Conservation (phyloP, 192 early-diverging fungal genomes). For the Backusella westeae region DNA sequence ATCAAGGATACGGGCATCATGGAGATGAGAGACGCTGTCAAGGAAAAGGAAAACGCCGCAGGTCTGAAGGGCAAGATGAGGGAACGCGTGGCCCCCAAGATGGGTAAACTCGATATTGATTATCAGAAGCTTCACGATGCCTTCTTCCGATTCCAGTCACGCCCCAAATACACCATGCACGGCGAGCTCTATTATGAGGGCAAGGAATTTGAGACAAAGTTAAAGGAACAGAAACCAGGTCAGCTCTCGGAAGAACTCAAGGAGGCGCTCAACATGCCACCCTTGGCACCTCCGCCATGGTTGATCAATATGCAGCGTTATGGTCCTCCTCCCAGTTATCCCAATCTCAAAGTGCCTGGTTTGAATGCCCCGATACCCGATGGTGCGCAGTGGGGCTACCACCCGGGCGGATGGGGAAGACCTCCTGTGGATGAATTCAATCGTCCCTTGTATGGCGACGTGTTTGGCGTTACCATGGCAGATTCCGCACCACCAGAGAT, state of each 20-base stretch:
- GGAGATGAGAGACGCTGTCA: constrained; percentile 88
- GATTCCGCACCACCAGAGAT: constrained; percentile 53
- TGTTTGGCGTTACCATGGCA: constrained; percentile 72
- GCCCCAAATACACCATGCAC: constrained; percentile 68
- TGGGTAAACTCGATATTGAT: constrained; percentile 96
- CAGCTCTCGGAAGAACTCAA: constrained; percentile 83
- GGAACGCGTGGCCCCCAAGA: constrained; percentile 88
- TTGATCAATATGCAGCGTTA: constrained; percentile 98
- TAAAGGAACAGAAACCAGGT: constrained; percentile 88
- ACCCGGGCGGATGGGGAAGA: constrained; percentile 92
- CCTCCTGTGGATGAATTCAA: constrained; percentile 85
- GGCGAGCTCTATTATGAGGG: constrained; percentile 96
- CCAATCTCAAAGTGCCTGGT: constrained; percentile 86
- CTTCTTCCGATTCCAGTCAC: constrained; percentile 94
- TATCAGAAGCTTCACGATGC: constrained; percentile 98
- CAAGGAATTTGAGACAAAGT: constrained; percentile 89
- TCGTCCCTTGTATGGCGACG: constrained; percentile 94
- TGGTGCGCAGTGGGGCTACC: constrained; percentile 98
- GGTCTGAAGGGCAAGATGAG: constrained; percentile 82
- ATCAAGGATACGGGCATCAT: constrained; percentile 98
- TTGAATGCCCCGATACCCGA: constrained; percentile 95
- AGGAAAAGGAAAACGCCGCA: constrained; percentile 83
- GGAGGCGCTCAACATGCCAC: constrained; percentile 86
- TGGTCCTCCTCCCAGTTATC: constrained; percentile 94
- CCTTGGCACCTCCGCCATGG: constrained; percentile 94